Base-by-base conservation (phyloP, 768 basidiomycete genomes). In the Gautieria morchelliformis region DNA sequence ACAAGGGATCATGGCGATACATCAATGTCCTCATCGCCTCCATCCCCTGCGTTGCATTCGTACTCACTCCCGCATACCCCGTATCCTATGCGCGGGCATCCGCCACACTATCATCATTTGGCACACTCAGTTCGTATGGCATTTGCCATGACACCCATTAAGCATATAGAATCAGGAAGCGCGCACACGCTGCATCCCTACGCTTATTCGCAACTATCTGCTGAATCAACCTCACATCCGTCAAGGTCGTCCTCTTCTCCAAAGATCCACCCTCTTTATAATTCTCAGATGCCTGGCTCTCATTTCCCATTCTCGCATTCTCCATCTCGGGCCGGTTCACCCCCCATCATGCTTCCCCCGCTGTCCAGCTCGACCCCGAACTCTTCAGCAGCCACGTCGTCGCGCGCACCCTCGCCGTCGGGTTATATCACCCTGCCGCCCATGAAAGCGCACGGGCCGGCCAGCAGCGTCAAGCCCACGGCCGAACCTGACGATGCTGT, bases 61-160 rank as follows among this genome's bases (percentile, higher is more conserved):
- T 46, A 58, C 46, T 50, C 60, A 53, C 55, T 63, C 47, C 56
- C 60, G 51, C 52, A 58, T 27, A 60, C 49, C 42, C 52, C 48
- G 30, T 57, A 47, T 37, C 63, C 47, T 47, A 49, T 19, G 30
- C 45, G 39, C 24, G 30, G 46, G 19, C 42, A 58, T 52, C 45
- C 53, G 48, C 65, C 61, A 58, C 62, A 67, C 30, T 72, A 72
- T 40, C 79, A 81, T 59, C 83, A 88, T 65, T 79, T 94, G 39
- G 89, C 88, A 4, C 87, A 90, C 65, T 89, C 86, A 0, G 86
- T 95, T 22, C 83, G 89, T 40, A 76, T 85, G 33, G 93, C 92
- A 49, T 96, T 96, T 62, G 90, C 88, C 4, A 94, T 93, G 89
- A 93, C 92, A 6, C 90, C 89, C 0, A 90, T 92, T 40, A 78